Conservation (phyloP, 257 asterid genomes). For the Jacaranda copaia region DNA sequence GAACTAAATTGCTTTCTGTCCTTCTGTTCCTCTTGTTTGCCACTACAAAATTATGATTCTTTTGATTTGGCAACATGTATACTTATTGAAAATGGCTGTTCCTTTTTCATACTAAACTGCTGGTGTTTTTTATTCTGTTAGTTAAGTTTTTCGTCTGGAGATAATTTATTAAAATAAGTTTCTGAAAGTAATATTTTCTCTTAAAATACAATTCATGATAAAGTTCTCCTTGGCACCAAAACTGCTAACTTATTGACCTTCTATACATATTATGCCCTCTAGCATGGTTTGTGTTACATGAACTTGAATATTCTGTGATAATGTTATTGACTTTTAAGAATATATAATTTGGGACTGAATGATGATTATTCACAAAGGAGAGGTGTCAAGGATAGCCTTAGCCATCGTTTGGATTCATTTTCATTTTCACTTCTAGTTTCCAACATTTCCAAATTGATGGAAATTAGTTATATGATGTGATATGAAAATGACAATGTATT, state of each 20-base stretch:
- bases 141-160: slow-evolving; percentile 10
- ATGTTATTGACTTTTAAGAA: background rate
- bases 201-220: background rate
- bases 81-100: background rate
- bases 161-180: slow-evolving; percentile 6
- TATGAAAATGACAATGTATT: no score
- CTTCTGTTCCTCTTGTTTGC: background rate
- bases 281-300: slow-evolving; percentile 2
- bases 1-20: background rate
- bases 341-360: background rate
- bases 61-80: slow-evolving; percentile 13
- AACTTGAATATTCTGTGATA: background rate
- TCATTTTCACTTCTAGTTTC: no score
- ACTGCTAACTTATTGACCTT: background rate
- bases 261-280: slow-evolving; percentile 7
- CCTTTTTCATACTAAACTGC: slow-evolving; percentile 8
- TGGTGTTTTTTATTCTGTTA: slow-evolving; percentile 15
- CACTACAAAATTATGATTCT: background rate
- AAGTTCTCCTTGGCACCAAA: background rate
- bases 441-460: no score
- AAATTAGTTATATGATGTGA: no score
- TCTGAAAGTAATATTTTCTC: slow-evolving; percentile 12
- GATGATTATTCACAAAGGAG: slow-evolving; percentile 12
- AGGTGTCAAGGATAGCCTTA: background rate
- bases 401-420: no score